These are phyloP conservation scores for Sclerotinia subarctica DNA, from an alignment of 2,329 filamentous ascomycete genomes.

Conservation along the genomic window DNA sequence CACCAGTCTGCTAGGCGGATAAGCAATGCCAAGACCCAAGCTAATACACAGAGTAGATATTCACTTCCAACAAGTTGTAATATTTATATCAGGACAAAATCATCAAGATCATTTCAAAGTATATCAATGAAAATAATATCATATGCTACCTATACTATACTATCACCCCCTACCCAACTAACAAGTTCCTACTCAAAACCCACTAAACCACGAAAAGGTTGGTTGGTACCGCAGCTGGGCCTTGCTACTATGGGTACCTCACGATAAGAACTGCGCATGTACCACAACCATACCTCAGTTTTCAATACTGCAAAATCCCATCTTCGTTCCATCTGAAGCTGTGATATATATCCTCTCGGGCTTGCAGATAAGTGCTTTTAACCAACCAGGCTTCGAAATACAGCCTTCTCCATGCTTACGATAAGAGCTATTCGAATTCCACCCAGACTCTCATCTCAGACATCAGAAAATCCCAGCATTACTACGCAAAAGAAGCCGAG, in stretches of 20 bases:
- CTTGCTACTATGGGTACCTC: constrained; percentile 10
- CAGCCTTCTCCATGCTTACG: neutral
- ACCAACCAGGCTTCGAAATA: neutral
- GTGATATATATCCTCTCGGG: neutral
- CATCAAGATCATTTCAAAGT: neutral
- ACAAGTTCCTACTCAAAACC: neutral
- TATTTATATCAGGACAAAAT: neutral
- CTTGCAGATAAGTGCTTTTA: neutral
- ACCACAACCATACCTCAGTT: constrained; percentile 5
- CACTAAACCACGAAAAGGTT: neutral
- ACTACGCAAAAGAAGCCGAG: neutral
- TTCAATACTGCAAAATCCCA: neutral
- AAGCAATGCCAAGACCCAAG: neutral
- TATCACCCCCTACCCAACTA: neutral
- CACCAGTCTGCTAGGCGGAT: neutral
- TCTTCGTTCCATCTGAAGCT: neutral
- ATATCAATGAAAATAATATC: neutral
- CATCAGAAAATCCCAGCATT: neutral
- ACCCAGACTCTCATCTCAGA: neutral
- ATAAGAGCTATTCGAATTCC: neutral
- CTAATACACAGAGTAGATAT: neutral
- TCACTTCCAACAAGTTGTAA: neutral
- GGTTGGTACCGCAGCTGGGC: neutral
- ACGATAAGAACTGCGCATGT: constrained; percentile 11
- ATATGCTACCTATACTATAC: neutral